A percentile compares a stretch with the other conserved stretches of the same genome.
Evolutionary conservation across 176 grass and related monocot genomes (phyloP).

Genomic region (Juncus inflexus): DNA sequence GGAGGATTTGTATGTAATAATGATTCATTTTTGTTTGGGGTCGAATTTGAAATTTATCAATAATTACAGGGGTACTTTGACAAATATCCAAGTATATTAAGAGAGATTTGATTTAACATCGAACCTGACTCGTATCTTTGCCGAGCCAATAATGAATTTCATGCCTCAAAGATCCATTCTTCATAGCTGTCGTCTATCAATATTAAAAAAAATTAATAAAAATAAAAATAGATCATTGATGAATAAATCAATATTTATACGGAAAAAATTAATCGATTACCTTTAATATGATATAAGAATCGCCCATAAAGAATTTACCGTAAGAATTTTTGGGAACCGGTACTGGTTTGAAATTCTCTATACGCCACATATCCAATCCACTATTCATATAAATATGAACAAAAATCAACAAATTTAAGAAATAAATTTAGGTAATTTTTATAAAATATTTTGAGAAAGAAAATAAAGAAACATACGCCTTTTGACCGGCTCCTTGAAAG

Average conservation of each 20-base stretch:
- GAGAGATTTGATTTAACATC: conserved; percentile 27
- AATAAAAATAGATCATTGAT: not conserved
- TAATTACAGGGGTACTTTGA: too few relatives aligned
- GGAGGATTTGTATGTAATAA: too few relatives aligned
- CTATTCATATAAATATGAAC: conserved; percentile 34
- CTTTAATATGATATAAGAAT: conserved; percentile 95
- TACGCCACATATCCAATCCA: conserved; percentile 85
- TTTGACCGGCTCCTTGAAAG: conserved; percentile 70
- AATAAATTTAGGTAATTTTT: not conserved
- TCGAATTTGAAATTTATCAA: too few relatives aligned
- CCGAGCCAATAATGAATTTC: conserved; percentile 99
- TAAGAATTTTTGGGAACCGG: conserved; percentile 43
- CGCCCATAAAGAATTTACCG: conserved; percentile 93
- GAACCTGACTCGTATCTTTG: conserved; percentile 94
- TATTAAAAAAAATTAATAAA: conserved; percentile 28
- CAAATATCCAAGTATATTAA: too few relatives aligned
- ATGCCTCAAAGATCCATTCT: conserved; percentile 81
- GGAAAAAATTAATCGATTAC: conserved; percentile 21
- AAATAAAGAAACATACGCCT: conserved; percentile 64
- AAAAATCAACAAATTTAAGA: conserved; percentile 13
- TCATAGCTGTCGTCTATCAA: conserved; percentile 64
- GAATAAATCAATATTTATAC: not conserved
- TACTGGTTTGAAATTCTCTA: conserved; percentile 85
- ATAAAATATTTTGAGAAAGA: conserved; percentile 8
- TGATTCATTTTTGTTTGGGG: too few relatives aligned